Conservation (phyloP, 163 green algal species). For the Smithsoniella earleae region DNA sequence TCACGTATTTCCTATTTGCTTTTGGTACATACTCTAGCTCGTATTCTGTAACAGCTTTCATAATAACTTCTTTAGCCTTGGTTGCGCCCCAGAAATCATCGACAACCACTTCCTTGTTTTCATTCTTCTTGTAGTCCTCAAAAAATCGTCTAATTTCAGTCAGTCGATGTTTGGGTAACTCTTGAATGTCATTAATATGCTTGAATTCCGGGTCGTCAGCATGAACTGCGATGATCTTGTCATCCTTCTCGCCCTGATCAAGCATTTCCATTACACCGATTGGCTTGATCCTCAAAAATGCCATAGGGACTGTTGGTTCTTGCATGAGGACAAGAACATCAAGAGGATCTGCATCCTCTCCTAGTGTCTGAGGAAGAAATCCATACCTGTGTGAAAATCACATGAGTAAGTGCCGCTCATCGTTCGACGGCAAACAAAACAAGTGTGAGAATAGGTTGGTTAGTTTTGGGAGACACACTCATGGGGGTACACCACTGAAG, state of each 20-base stretch:
- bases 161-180: constrained; percentile 49
- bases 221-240: constrained; percentile 62
- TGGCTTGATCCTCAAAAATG: constrained; percentile 33
- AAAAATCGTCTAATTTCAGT: constrained; percentile 52
- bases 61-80: no score
- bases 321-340: constrained; percentile 63
- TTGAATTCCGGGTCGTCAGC: constrained; percentile 52
- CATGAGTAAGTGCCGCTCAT: no score
- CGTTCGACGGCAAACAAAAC: no score
- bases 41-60: no score
- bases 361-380: neutral
- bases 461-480: no score
- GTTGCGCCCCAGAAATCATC: no score
- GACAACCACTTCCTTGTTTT: no score
- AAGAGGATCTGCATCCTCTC: neutral
- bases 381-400: neutral
- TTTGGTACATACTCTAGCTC: no score
- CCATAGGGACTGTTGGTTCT: constrained; percentile 41
- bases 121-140: constrained; percentile 58
- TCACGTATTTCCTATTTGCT: no score
- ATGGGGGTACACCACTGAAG: no score
- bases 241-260: constrained; percentile 49
- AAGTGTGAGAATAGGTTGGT: no score
- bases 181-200: constrained; percentile 47
- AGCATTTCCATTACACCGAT: constrained; percentile 65